Evolutionary conservation across 768 basidiomycete species (phyloP).

Genomic region (Trametes gibbosa): DNA sequence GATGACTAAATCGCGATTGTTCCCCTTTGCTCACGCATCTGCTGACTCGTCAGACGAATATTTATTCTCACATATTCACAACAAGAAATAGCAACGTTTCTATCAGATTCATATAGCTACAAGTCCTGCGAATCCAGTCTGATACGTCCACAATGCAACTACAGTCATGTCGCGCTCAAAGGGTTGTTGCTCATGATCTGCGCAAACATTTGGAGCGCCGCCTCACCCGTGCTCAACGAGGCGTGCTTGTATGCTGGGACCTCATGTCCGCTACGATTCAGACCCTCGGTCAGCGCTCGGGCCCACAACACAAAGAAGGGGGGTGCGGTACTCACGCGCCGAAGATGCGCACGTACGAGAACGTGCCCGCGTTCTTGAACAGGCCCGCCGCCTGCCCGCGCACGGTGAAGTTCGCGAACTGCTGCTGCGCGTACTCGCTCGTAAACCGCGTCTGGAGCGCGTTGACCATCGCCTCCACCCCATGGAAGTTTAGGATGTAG

Average conservation of each 20-base stretch:
- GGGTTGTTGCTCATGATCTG: conserved; percentile 30
- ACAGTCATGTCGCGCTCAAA: conserved; percentile 22
- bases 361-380: conserved; percentile 58
- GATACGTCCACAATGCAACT: too few species aligned
- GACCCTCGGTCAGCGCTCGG: neutral
- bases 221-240: conserved; percentile 23
- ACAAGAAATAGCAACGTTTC: too few species aligned
- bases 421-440: conserved; percentile 38
- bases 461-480: conserved; percentile 58
- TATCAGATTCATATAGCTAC: too few species aligned
- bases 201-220: conserved; percentile 32
- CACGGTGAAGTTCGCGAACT: conserved; percentile 49
- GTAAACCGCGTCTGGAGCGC: conserved; percentile 47
- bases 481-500: conserved; percentile 52
- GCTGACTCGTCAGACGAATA: too few species aligned
- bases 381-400: conserved; percentile 47
- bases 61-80: too few species aligned
- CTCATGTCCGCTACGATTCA: conserved; percentile 27
- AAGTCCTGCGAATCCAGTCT: too few species aligned
- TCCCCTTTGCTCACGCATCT: too few species aligned
- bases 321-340: conserved; percentile 23
- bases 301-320: neutral
- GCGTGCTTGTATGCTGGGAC: conserved; percentile 31
- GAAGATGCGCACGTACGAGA: conserved; percentile 53
- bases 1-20: too few species aligned